phyloP scores from a whole-genome alignment of 2,329 filamentous ascomycete species.

The Thermothelomyces thermophilus region DNA sequence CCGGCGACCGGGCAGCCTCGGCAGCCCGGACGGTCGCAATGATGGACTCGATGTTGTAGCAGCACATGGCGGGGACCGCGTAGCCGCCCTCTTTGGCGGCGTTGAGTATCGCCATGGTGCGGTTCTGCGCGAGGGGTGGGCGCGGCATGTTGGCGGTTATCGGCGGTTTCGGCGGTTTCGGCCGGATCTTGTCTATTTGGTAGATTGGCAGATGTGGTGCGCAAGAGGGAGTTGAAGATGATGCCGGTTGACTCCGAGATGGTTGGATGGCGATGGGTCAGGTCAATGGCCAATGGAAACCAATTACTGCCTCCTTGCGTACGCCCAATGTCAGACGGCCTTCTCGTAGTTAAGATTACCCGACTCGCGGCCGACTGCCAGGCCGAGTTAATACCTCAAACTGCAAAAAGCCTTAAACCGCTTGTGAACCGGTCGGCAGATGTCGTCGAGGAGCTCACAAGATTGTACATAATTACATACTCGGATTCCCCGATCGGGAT shows the following conservation, averaged over 20 bases:
- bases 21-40: conserved; percentile 63
- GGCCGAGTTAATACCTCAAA: conserved; percentile 7
- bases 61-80: conserved; percentile 55
- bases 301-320: too few species aligned
- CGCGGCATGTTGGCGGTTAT: conserved; percentile 29
- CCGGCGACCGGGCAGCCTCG: conserved; percentile 58
- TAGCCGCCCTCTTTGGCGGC: conserved; percentile 50
- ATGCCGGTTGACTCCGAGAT: too few species aligned
- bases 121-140: conserved; percentile 39
- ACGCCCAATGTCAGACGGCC: too few species aligned
- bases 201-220: background rate
- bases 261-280: background rate
- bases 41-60: conserved; percentile 64
- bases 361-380: background rate
- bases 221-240: too few species aligned
- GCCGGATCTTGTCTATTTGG: background rate
- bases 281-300: too few species aligned
- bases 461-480: too few species aligned
- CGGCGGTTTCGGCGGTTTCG: too few species aligned
- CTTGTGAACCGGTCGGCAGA: background rate
- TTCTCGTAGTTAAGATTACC: conserved; percentile 1
- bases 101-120: conserved; percentile 50
- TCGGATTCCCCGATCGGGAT: conserved; percentile 18
- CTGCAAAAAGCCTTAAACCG: background rate
- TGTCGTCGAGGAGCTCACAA: conserved; percentile 1